Conservation (phyloP, 2,329 filamentous ascomycete genomes). For the Herpotrichia juniperi region DNA sequence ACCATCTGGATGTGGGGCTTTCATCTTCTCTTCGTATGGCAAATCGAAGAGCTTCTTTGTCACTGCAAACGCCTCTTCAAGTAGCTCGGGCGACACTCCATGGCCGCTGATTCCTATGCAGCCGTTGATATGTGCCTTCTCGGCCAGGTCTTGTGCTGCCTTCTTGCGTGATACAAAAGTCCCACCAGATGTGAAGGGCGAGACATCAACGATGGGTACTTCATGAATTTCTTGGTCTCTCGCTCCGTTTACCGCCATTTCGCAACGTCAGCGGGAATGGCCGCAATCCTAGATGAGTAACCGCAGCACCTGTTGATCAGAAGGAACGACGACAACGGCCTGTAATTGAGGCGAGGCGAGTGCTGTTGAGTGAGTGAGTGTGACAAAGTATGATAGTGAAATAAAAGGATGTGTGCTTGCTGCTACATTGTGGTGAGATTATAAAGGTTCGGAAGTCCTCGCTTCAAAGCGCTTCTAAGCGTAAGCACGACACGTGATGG, state of each 20-base stretch:
- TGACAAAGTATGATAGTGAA: background rate
- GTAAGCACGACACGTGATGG: background rate
- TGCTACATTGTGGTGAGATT: background rate
- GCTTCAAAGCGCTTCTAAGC: background rate
- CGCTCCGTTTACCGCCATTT: background rate
- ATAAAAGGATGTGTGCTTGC: background rate
- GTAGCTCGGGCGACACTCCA: slow-evolving; percentile 45
- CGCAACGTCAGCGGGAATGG: too few relatives aligned
- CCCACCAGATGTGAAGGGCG: slow-evolving; percentile 37
- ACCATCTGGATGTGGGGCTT: slow-evolving; percentile 57
- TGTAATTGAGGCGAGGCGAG: background rate
- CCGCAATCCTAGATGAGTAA: too few relatives aligned
- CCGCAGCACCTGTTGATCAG: too few relatives aligned
- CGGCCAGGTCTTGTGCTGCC: slow-evolving; percentile 47
- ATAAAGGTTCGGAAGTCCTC: background rate
- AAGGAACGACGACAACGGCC: too few relatives aligned
- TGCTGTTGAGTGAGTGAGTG: background rate
- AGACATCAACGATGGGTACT: slow-evolving; percentile 50
- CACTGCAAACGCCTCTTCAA: slow-evolving; percentile 54
- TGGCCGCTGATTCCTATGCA: slow-evolving; percentile 58
- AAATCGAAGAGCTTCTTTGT: slow-evolving; percentile 54
- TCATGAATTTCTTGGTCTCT: background rate
- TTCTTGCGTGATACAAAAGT: slow-evolving; percentile 32
- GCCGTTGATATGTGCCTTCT: slow-evolving; percentile 52
- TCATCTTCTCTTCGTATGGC: slow-evolving; percentile 53